Conservation (phyloP, 768 basidiomycete genomes). For the Tylopilus cervinicoccineus region DNA sequence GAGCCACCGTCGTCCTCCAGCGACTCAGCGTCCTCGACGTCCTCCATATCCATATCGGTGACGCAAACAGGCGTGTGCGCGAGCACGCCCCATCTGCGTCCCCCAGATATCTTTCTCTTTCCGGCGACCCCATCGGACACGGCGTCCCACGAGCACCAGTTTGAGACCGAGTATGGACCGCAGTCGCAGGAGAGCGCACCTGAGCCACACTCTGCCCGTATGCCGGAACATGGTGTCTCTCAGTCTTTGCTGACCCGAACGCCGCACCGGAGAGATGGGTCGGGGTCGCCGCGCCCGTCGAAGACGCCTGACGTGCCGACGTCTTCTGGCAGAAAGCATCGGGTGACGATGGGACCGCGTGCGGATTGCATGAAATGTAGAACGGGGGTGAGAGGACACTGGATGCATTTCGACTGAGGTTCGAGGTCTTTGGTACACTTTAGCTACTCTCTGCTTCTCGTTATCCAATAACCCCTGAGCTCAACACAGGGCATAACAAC, state of each 20-base stretch:
- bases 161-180: constrained; percentile 4
- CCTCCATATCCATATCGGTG: constrained; percentile 5
- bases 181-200: not conserved
- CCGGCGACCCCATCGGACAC: constrained; percentile 27
- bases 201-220: constrained; percentile 1
- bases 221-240: not conserved
- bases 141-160: constrained; percentile 12
- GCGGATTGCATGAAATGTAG: constrained; percentile 66
- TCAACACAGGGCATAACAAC: constrained; percentile 30
- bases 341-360: constrained; percentile 69
- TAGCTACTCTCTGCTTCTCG: no score
- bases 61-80: not conserved
- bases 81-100: constrained; percentile 3
- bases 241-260: constrained; percentile 4
- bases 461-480: no score
- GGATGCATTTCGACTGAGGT: constrained; percentile 56
- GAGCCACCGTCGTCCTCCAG: constrained; percentile 22
- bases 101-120: constrained; percentile 27
- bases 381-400: constrained; percentile 65
- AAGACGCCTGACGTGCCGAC: constrained; percentile 11
- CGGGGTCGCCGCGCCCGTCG: constrained; percentile 15
- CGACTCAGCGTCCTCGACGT: constrained; percentile 14
- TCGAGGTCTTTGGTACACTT: not conserved
- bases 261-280: constrained; percentile 16
- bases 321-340: constrained; percentile 35